Evolutionary conservation across 2,329 filamentous ascomycete species (phyloP).

Genomic region (Dactylellina haptotyla): DNA sequence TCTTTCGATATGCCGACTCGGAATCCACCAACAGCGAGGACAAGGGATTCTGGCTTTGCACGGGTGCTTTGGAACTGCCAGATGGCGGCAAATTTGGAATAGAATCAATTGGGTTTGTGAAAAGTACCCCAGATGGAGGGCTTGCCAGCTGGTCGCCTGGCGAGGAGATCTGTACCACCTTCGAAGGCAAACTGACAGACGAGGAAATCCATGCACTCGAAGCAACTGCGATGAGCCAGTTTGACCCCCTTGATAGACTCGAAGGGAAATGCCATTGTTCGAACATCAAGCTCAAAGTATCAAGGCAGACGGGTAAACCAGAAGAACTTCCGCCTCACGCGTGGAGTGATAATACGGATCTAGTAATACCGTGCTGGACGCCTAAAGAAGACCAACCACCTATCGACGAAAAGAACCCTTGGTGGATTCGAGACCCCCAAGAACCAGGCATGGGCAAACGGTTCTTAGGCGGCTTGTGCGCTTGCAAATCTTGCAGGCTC

Average conservation of each 20-base stretch:
- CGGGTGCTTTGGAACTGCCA: constrained; percentile 14
- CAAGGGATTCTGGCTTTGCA: constrained; percentile 10
- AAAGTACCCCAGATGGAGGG: constrained; percentile 18
- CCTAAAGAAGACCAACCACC: constrained; percentile 24
- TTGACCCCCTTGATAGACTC: neutral
- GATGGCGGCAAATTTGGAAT: constrained; percentile 1
- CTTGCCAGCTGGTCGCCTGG: constrained; percentile 23
- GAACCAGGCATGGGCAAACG: constrained; percentile 3
- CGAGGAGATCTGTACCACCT: neutral
- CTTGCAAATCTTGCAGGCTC: constrained; percentile 72
- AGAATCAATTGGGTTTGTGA: neutral
- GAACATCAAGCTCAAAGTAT: constrained; percentile 19
- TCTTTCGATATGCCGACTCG: neutral
- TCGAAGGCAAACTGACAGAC: neutral
- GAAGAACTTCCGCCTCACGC: constrained; percentile 19
- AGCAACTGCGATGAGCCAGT: neutral
- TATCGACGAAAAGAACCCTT: constrained; percentile 26
- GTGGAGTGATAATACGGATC: constrained; percentile 29
- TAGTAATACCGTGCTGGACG: constrained; percentile 27
- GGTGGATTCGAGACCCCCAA: constrained; percentile 30
- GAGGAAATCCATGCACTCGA: constrained; percentile 8
- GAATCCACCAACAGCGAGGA: neutral
- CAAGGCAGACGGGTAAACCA: neutral
- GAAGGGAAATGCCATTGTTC: constrained; percentile 33
- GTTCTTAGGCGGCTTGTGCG: constrained; percentile 62